Evolutionary conservation across 306 rosid species (phyloP), one percentile per base, ranked within the genome.

Genomic region (cucumber (Cucumis sativus)): DNA sequence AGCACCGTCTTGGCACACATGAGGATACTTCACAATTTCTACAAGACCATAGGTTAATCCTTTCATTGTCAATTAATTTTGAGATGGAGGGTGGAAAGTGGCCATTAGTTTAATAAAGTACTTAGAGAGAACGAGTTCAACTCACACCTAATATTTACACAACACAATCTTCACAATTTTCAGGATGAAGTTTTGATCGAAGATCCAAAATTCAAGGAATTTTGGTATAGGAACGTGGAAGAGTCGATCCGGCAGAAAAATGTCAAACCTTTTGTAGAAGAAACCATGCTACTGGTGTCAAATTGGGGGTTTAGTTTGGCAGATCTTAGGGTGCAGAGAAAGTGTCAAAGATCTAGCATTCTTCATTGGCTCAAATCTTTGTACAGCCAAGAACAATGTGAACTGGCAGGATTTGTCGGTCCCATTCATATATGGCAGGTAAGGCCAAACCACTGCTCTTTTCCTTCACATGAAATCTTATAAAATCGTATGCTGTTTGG

Each of bases 391-490:
- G 89, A 88, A 80, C 97, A 92, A 81, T 92, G 97, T 73, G 93
- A 89, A 63, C 76, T 89, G 76, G 87, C 85, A 17, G 99, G 99
- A 79, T 95, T 88, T 88, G 92, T 78, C 12, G 99, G 97, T 84
- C 92, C 81, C 10, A 87, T 89, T 77, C 96, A 92, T 86, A 76
- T 95, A 85, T 95, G 97, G 97, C 97, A 92, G 99, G 99, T 95
- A 80, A 77, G 89, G 67, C 52, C 52, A 47, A 47, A 47, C 16
- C 77, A 8, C 64, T 59, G 58, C 63, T 66, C 75, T 54, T 74
- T 62, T 51, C 63, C 78, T 65, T 52, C 10, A 21, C 40, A 70
- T 20, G 40, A 70, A 37, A 47, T n/a, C 39, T 13, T 47, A 45
- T 11, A 70, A 8, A 43, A 47, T 70, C 76, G 23, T 70, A 10